phyloP scores from a whole-genome alignment of 2,329 filamentous ascomycete species.

The Tolypocladium paradoxum region DNA sequence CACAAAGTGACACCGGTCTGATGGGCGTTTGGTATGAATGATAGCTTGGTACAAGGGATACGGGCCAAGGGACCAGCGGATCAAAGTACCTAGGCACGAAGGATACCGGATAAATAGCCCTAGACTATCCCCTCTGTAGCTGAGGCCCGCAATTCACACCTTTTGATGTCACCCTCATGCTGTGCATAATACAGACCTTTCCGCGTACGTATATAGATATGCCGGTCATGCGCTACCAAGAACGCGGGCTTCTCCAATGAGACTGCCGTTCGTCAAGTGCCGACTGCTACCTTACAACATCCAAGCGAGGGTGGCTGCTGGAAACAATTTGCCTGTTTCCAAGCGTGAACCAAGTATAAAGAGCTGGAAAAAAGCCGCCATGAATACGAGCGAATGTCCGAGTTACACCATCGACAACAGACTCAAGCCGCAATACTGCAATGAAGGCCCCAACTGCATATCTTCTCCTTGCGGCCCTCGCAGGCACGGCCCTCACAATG shows the following conservation, averaged over 20 bases:
- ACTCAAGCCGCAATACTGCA: not conserved
- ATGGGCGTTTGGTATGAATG: too few relatives aligned
- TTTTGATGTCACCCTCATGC: too few relatives aligned
- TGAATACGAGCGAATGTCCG: not conserved
- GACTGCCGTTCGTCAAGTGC: not conserved
- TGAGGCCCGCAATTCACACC: too few relatives aligned
- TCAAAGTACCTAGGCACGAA: too few relatives aligned
- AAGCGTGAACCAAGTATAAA: not conserved
- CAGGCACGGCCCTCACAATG: not conserved
- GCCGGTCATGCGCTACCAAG: not conserved
- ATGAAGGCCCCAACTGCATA: conserved; percentile 1
- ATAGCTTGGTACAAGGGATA: too few relatives aligned
- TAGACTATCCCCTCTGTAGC: too few relatives aligned
- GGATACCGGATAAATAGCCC: too few relatives aligned
- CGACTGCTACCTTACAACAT: not conserved
- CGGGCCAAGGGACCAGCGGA: too few relatives aligned
- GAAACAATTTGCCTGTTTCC: not conserved
- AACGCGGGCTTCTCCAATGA: not conserved
- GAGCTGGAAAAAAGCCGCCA: not conserved
- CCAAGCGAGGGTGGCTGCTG: not conserved
- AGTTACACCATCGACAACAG: too few relatives aligned
- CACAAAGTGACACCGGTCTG: too few relatives aligned
- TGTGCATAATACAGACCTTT: too few relatives aligned
- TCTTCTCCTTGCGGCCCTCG: conserved; percentile 1
- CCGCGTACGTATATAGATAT: not conserved